Percentiles rank a stretch among this genome's conserved stretches.
Evolutionary conservation across 1,284 basidiomycete species (phyloP).

Genomic region (Ceratobasidium papillatum): DNA sequence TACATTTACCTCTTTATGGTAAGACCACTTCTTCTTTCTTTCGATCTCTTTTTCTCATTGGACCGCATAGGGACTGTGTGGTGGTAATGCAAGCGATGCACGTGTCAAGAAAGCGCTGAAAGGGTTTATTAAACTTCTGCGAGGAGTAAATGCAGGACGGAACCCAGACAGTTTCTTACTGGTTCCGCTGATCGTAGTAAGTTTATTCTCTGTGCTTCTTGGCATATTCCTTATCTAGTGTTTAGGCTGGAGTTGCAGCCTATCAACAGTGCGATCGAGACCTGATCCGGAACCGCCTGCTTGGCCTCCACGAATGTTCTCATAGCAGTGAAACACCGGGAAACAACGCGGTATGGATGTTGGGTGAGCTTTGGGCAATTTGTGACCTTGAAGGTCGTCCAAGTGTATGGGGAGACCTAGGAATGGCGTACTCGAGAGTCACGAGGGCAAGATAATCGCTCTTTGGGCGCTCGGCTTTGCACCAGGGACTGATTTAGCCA

Average conservation of each 20-base stretch:
- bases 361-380: too few relatives aligned
- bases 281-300: background rate
- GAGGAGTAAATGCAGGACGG: background rate
- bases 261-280: background rate
- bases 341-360: too few relatives aligned
- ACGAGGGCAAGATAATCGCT: too few relatives aligned
- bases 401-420: too few relatives aligned
- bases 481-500: too few relatives aligned
- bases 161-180: conserved; percentile 19
- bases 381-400: too few relatives aligned
- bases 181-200: conserved; percentile 1
- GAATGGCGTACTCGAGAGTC: too few relatives aligned
- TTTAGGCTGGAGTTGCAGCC: too few relatives aligned
- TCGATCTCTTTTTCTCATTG: background rate
- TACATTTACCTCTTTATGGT: conserved; percentile 24
- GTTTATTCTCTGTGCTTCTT: too few relatives aligned
- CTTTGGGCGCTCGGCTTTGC: too few relatives aligned
- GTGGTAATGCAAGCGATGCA: background rate
- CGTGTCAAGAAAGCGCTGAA: conserved; percentile 5
- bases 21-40: background rate
- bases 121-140: background rate
- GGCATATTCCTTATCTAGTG: too few relatives aligned
- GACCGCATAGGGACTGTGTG: background rate
- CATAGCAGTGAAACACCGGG: too few relatives aligned
- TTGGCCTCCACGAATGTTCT: background rate